phyloP scores from a whole-genome alignment of 305 asterid genomes.

The Ilex paraguariensis region DNA sequence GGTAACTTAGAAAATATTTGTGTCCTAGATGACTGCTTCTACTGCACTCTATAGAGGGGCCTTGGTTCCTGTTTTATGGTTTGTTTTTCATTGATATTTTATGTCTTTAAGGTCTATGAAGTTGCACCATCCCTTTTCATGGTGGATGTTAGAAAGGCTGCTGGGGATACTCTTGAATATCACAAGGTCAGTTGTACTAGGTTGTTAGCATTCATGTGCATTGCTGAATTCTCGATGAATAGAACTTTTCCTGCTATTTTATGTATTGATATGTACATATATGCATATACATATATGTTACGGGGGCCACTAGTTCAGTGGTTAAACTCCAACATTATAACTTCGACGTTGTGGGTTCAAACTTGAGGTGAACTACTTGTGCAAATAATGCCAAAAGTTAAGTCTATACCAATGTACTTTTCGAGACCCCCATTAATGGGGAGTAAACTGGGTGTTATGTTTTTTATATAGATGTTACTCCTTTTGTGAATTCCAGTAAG shows the following conservation, averaged over 20 bases:
- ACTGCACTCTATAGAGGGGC: too few relatives aligned
- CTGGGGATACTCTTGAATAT: conserved; percentile 90
- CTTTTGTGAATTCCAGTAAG: too few relatives aligned
- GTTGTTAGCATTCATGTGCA: neutral
- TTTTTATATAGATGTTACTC: too few relatives aligned
- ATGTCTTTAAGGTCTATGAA: conserved; percentile 61
- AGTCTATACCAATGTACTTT: too few relatives aligned
- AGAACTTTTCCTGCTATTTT: too few relatives aligned
- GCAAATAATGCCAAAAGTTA: too few relatives aligned
- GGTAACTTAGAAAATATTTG: conserved; percentile 35
- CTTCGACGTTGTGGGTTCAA: too few relatives aligned
- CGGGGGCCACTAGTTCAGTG: neutral
- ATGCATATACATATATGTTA: neutral
- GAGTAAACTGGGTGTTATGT: too few relatives aligned
- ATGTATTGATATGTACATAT: neutral
- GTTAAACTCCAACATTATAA: too few relatives aligned
- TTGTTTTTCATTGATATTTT: neutral
- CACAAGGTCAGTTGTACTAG: conserved; percentile 51
- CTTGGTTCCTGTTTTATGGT: neutral
- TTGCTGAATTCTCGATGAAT: neutral
- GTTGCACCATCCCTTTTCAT: conserved; percentile 91
- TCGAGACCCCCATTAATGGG: too few relatives aligned
- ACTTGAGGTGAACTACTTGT: too few relatives aligned
- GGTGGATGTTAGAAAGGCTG: conserved; percentile 94
- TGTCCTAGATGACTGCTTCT: neutral